These are phyloP conservation scores for Nannizziopsis barbatae DNA, from an alignment of 2,329 filamentous ascomycete genomes.

Conservation along the genomic window DNA sequence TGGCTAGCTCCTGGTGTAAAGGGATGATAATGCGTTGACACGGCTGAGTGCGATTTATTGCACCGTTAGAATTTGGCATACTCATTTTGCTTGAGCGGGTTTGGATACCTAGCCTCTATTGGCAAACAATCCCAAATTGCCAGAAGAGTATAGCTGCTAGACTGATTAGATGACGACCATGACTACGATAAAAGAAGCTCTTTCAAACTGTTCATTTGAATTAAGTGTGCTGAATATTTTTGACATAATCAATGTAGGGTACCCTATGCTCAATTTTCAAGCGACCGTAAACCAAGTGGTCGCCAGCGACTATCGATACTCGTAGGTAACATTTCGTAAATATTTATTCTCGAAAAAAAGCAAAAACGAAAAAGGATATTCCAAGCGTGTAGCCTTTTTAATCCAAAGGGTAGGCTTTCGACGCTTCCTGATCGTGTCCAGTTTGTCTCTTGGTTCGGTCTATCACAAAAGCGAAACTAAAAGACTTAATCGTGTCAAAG, in stretches of 20 bases:
- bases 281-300: slow-evolving; percentile 5
- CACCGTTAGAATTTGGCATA: background rate
- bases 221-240: background rate
- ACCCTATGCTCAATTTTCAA: background rate
- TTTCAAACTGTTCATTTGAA: background rate
- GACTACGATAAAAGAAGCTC: background rate
- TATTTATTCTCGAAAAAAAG: background rate
- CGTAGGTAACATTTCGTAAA: background rate
- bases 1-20: background rate
- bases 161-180: background rate
- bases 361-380: too few species aligned
- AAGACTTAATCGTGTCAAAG: background rate
- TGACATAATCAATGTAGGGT: slow-evolving; percentile 4
- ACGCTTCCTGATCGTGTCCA: too few species aligned
- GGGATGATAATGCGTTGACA: slow-evolving; percentile 2
- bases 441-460: too few species aligned
- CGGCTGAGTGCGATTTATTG: slow-evolving; percentile 2
- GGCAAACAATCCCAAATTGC: too few species aligned
- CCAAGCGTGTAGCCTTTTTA: background rate
- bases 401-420: background rate
- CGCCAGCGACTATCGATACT: background rate
- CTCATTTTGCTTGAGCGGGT: too few species aligned
- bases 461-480: background rate
- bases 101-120: too few species aligned
- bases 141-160: too few species aligned